Percentiles rank a stretch among this genome's conserved stretches.
Conservation (phyloP, 441 rosid genomes). For the Francoa sonchifolia region DNA sequence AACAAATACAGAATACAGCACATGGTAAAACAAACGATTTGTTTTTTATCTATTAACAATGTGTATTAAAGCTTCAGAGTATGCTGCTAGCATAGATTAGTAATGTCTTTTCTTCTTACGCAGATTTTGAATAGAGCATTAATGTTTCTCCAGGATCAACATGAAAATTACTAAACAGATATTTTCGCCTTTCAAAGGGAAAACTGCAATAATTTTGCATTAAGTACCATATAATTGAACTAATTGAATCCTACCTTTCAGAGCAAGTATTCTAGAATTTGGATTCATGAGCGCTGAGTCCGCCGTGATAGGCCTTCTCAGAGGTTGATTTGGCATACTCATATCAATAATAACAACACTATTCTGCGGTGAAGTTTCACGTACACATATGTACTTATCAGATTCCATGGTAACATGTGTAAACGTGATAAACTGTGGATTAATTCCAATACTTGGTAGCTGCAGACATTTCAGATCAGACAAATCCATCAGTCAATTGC, state of each 20-base stretch:
- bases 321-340: constrained; percentile 21
- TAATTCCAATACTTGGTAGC: constrained; percentile 22
- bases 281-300: constrained; percentile 26
- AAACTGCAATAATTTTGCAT: too few relatives aligned
- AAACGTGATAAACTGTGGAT: constrained; percentile 19
- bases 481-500: constrained; percentile 13
- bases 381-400: constrained; percentile 48
- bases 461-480: constrained; percentile 26
- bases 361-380: constrained; percentile 22
- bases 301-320: constrained; percentile 20
- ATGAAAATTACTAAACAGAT: too few relatives aligned
- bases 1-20: background rate
- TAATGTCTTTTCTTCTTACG: too few relatives aligned
- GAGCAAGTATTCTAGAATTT: constrained; percentile 18
- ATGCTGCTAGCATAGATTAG: too few relatives aligned
- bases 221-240: background rate
- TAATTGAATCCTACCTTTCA: constrained; percentile 13
- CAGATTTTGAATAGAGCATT: too few relatives aligned
- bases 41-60: too few relatives aligned
- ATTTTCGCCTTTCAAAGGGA: too few relatives aligned
- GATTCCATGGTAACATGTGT: constrained; percentile 40
- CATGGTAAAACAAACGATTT: background rate
- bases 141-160: background rate
- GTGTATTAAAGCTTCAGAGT: too few relatives aligned
- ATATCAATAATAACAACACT: constrained; percentile 22